These are phyloP conservation scores for Hyparrhenia diplandra DNA, from an alignment of 176 grass and related monocot genomes.

Conservation along the genomic window DNA sequence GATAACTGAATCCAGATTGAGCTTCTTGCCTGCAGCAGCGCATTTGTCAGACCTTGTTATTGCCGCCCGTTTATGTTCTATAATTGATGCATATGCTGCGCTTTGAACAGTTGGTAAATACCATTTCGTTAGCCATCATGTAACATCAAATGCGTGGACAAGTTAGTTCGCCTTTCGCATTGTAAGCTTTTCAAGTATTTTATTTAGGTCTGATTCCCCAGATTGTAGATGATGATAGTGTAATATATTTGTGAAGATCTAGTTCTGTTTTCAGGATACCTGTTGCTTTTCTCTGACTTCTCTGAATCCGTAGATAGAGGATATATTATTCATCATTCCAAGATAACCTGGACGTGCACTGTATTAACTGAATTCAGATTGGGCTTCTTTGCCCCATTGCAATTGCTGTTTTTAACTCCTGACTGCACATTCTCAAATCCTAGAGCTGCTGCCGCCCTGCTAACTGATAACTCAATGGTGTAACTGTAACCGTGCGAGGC, in stretches of 20 bases:
- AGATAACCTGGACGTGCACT: too few relatives aligned
- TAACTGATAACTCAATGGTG: neutral
- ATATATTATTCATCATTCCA: too few relatives aligned
- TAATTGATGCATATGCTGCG: slow-evolving; percentile 2
- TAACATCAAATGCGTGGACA: slow-evolving; percentile 7
- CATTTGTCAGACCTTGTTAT: neutral
- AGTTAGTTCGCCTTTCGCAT: neutral
- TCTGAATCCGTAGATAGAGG: neutral
- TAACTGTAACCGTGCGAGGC: neutral
- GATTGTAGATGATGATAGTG: neutral
- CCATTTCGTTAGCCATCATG: slow-evolving; percentile 7
- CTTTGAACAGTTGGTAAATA: slow-evolving; percentile 22
- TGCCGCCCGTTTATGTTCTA: neutral
- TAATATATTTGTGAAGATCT: neutral
- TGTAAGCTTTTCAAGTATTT: neutral
- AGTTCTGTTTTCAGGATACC: neutral
- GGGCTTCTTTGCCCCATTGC: neutral
- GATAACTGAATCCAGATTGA: neutral
- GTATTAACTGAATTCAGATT: too few relatives aligned
- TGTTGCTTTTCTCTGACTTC: neutral
- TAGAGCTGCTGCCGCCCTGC: neutral
- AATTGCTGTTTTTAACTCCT: neutral
- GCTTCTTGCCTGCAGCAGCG: neutral
- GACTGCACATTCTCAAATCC: neutral
- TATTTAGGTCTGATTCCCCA: neutral